Percentiles rank a stretch among this genome's conserved stretches.
Evolutionary conservation across 768 basidiomycete genomes (phyloP).

Genomic region (Hirschioporus abietinus): DNA sequence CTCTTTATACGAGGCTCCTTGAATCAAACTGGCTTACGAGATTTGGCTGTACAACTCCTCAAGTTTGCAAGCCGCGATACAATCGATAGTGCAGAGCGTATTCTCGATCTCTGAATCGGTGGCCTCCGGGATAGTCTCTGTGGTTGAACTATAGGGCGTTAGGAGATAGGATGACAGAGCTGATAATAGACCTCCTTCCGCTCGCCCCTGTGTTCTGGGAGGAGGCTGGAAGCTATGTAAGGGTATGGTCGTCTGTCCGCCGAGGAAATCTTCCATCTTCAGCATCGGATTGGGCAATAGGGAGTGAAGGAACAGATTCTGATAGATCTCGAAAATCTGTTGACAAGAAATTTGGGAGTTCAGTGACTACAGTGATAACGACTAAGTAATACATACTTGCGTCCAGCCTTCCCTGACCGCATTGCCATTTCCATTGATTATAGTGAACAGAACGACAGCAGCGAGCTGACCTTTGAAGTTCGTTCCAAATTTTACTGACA

Average conservation of each 20-base stretch:
- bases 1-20: background rate
- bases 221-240: conserved; percentile 69
- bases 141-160: conserved; percentile 80
- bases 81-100: conserved; percentile 92
- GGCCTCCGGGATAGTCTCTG: conserved; percentile 80
- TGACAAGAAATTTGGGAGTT: conserved; percentile 5
- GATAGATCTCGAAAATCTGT: conserved; percentile 98
- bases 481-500: conserved; percentile 91
- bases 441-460: conserved; percentile 95
- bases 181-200: conserved; percentile 89
- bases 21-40: conserved; percentile 50
- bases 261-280: conserved; percentile 97
- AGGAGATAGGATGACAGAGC: conserved; percentile 93
- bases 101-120: conserved; percentile 90
- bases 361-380: conserved; percentile 1
- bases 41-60: conserved; percentile 95
- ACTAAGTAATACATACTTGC: conserved; percentile 44
- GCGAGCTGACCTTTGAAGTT: conserved; percentile 95
- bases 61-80: conserved; percentile 86
- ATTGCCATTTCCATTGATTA: conserved; percentile 93
- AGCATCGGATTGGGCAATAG: conserved; percentile 85
- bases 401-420: conserved; percentile 94
- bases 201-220: conserved; percentile 37
- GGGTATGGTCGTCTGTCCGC: conserved; percentile 91
- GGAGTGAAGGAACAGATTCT: conserved; percentile 92